Evolutionary conservation across 768 basidiomycete genomes (phyloP), one percentile per base, ranked within the genome.

Genomic region (Tephrocybe sp.): DNA sequence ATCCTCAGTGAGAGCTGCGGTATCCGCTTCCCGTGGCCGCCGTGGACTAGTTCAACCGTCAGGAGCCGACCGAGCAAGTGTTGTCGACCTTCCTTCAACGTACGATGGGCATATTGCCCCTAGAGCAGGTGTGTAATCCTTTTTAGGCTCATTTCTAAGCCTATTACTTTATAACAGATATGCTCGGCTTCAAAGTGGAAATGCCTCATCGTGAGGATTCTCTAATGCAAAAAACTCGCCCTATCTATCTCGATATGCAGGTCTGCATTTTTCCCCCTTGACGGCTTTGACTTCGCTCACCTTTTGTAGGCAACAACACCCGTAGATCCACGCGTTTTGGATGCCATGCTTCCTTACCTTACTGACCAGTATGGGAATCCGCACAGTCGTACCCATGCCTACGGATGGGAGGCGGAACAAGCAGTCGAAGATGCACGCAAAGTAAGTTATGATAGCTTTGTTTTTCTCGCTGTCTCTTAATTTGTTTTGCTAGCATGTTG

Each of bases 171-270:
- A 23, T 16, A 23, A 5, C 56, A 92, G 91, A 92, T 61, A 91
- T 92, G 87, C 78, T 91, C 52, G 91, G 91, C 5, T 94, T 94
- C 66, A 92, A 89, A 66, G 70, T 93, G 12, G 84, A 83, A 57
- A 69, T 77, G 42, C 79, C 82, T 30, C 74, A 65, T 46, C 78
- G 80, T 40, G 86, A 87, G 62, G 78, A 72, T 38, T 73, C 77
- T 9, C 50, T 76, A 43, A 71, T 75, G 42, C 78, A 78, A 47
- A 87, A 86, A 68, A 76, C 77, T 23, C 80, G 93, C 24, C 94
- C 97, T 15, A 97, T 99, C 56, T 99, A 99, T 68, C 82, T 99
- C 41, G 97, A 99, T 69, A 89, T 95, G 90, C 94, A 97, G 81
- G 93, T 86, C 47, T 53, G 80, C 62, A 29, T 25, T 6, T 22